A percentile compares a stretch with the other conserved stretches of the same genome.
Conservation (phyloP, 1,284 basidiomycete genomes). For the Rhizopogon hawkerae region DNA sequence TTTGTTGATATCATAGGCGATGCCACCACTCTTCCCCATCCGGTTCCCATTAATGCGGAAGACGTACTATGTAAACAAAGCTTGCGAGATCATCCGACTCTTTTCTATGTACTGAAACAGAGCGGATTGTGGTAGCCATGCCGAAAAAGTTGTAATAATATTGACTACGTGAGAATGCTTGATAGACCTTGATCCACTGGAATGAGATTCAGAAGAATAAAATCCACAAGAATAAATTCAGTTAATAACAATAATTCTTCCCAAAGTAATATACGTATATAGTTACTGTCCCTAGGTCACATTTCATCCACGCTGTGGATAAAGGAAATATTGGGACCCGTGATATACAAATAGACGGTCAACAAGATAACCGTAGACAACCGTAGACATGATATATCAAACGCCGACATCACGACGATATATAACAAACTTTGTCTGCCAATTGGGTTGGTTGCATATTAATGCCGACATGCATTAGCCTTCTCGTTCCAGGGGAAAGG, state of each 20-base stretch:
- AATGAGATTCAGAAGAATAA: not conserved
- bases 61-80: not conserved
- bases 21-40: not conserved
- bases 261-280: not conserved
- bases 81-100: no score
- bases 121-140: no score
- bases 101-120: no score
- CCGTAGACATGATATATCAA: not conserved
- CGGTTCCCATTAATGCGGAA: not conserved
- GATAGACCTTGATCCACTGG: not conserved
- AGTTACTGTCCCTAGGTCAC: not conserved
- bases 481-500: not conserved
- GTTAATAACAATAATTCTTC: not conserved
- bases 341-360: not conserved
- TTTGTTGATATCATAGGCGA: no score
- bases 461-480: not conserved
- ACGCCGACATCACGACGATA: constrained; percentile 1
- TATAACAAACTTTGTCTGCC: not conserved
- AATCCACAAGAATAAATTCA: not conserved
- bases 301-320: not conserved
- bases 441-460: not conserved
- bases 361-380: not conserved
- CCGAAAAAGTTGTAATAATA: no score
- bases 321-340: not conserved
- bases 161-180: no score